Conservation (phyloP, 2,329 filamentous ascomycete species). For the Aspergillus sp. region DNA sequence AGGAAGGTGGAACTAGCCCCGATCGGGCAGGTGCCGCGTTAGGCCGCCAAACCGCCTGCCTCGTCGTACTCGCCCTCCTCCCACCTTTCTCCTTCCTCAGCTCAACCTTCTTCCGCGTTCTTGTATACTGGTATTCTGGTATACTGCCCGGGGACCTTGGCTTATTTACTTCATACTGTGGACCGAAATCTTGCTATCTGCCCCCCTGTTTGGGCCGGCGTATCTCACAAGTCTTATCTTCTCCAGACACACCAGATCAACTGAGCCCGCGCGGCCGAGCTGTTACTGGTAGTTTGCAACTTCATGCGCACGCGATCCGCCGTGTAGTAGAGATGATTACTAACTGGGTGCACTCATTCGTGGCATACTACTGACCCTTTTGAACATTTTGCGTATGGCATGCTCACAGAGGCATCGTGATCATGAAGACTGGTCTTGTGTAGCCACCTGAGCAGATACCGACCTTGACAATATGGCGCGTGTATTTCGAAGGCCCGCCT, state of each 20-base stretch:
- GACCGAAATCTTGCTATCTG: background rate
- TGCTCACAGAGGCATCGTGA: slow-evolving; percentile 19
- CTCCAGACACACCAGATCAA: background rate
- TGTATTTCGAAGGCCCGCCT: slow-evolving; percentile 34
- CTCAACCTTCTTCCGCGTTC: background rate
- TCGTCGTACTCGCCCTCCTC: slow-evolving; percentile 12
- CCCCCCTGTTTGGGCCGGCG: too few relatives aligned
- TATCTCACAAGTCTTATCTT: background rate
- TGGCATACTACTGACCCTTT: slow-evolving; percentile 4
- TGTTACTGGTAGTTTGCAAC: background rate
- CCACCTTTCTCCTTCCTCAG: background rate
- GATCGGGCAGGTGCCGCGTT: slow-evolving; percentile 18
- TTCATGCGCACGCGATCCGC: slow-evolving; percentile 5
- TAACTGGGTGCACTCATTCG: slow-evolving; percentile 9
- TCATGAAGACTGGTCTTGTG: slow-evolving; percentile 16
- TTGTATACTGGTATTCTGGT: background rate
- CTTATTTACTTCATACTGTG: background rate
- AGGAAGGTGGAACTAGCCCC: slow-evolving; percentile 20
- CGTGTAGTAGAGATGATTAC: slow-evolving; percentile 20
- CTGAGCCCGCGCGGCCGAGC: background rate
- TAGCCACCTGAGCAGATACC: slow-evolving; percentile 20
- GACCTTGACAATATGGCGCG: slow-evolving; percentile 35
- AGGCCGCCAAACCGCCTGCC: slow-evolving; percentile 22
- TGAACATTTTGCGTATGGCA: slow-evolving; percentile 1
- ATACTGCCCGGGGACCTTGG: background rate